Conservation (phyloP, 345 rosid species). For the Eucalyptus lansdowneana region DNA sequence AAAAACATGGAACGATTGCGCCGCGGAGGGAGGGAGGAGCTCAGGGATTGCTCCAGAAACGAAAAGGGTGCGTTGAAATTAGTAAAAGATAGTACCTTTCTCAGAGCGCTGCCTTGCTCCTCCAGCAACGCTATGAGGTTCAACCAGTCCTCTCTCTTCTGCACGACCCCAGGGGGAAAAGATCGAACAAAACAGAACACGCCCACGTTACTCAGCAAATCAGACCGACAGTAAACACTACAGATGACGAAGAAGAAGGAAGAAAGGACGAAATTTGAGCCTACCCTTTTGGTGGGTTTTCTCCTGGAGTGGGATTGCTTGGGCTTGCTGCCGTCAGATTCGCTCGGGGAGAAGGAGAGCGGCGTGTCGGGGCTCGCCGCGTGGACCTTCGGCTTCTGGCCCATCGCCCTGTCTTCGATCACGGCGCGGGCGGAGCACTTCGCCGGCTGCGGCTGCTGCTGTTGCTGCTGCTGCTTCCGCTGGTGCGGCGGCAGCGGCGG, state of each 20-base stretch:
- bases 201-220: background rate
- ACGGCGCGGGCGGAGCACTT: background rate
- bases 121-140: background rate
- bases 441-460: background rate
- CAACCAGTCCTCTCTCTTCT: background rate
- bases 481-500: background rate
- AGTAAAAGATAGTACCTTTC: background rate
- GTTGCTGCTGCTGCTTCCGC: background rate
- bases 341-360: background rate
- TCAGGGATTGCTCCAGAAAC: background rate
- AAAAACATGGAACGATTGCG: background rate
- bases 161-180: background rate
- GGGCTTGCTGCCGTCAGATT: background rate
- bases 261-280: background rate
- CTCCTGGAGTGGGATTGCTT: background rate
- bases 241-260: background rate
- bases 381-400: background rate
- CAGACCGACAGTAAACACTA: background rate
- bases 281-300: background rate
- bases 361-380: background rate
- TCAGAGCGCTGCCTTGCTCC: background rate
- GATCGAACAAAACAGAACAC: background rate
- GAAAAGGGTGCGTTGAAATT: background rate
- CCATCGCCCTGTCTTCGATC: background rate
- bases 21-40: background rate